Conservation (phyloP, 179 eudicot species). For the Pouteria campechiana region DNA sequence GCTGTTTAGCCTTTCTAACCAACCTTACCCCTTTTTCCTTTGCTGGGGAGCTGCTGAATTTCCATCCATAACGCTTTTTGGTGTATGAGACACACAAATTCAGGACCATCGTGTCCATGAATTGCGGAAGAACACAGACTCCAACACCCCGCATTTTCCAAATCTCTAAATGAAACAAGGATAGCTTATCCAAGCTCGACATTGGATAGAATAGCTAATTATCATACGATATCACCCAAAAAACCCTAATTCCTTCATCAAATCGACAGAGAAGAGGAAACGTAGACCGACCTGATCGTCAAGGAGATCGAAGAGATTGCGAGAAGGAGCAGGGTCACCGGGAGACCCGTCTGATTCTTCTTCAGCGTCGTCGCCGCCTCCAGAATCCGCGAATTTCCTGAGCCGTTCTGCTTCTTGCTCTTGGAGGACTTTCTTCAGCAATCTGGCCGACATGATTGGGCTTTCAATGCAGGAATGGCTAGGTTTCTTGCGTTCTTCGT, state of each 20-base stretch:
- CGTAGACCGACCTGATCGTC: slow-evolving; percentile 19
- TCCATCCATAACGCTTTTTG: too few species aligned
- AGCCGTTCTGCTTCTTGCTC: slow-evolving; percentile 37
- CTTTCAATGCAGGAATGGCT: too few species aligned
- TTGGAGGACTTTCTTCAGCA: slow-evolving; percentile 45
- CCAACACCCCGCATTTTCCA: background rate
- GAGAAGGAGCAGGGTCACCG: slow-evolving; percentile 10
- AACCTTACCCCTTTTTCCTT: too few species aligned
- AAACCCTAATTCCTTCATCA: background rate
- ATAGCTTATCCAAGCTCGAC: background rate
- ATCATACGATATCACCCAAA: background rate
- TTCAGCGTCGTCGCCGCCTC: slow-evolving; percentile 12
- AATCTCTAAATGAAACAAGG: background rate
- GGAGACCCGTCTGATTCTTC: slow-evolving; percentile 20
- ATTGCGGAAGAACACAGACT: background rate
- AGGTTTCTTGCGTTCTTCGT: too few species aligned
- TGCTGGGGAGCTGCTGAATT: too few species aligned
- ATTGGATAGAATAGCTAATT: too few species aligned
- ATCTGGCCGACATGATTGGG: slow-evolving; percentile 66
- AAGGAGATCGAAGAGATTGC: slow-evolving; percentile 69
- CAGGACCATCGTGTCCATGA: background rate
- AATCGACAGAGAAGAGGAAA: background rate
- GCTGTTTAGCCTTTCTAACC: too few species aligned
- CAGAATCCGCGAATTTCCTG: slow-evolving; percentile 7
- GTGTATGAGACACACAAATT: too few species aligned